Base-by-base conservation (phyloP, 2,329 filamentous ascomycete species). In the Claviceps sp. region DNA sequence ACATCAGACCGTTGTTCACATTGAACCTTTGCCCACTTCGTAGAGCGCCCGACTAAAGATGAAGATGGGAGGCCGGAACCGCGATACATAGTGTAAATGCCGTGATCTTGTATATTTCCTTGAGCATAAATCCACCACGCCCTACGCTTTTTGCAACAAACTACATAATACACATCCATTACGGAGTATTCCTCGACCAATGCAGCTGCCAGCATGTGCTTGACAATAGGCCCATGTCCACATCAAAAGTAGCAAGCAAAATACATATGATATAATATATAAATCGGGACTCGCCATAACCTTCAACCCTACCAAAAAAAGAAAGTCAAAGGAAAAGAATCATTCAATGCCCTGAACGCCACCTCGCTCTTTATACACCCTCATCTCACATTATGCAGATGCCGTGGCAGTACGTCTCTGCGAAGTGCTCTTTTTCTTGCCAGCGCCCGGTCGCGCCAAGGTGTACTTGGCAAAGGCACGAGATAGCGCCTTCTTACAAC, bases 381-480 rank as follows among this genome's bases (percentile, higher is more conserved):
- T 20, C 26, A 14, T 7, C 30, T 20, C 18, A 13, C 18, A 13
- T 51, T 36, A 51, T 20, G 49, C 49, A 46, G 49, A 51, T 22
- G 43, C 49, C 14, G 47, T 40, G 4, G 51, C 46, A 24, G 51
- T 44, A 13, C 47, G 47, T 37, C 51, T 49, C 24, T 52, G 51
- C 34, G 24, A 42, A 13, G 30, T 37, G n/a, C 57, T 56, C 11
- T 56, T 42, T 50, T 55, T 61, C 52, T 58, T 60, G 48, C 57
- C 54, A 13, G 60, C 60, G n/a, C 72, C 72, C 0, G 77, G 75
- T 56, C 77, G 67, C 7, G 72, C 73, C 49, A 82, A 67, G 1
- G 84, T 87, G 65, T 97, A 98, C 74, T 98, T 98, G 62, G 93
- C 89, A 72, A 98, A 98, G 4, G 93, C 89, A 54, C 93, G 78